phyloP scores from a whole-genome alignment of 495 filamentous ascomycete genomes.

The Delitschia confertaspora region DNA sequence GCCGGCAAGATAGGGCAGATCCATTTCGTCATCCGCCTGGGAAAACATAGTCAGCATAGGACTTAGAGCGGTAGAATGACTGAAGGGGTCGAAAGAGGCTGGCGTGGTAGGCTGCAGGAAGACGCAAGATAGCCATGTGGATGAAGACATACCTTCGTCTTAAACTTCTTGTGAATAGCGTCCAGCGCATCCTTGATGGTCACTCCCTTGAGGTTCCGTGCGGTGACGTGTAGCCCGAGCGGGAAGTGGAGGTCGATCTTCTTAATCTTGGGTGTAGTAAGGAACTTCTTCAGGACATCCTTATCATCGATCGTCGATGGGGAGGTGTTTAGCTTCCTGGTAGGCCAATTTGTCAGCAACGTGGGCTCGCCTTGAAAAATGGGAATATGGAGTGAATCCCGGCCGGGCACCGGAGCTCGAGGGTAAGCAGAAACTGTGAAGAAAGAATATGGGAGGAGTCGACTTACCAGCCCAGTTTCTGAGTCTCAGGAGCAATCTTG shows the following conservation, averaged over 20 bases:
- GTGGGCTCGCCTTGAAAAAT: not conserved
- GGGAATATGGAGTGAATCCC: not conserved
- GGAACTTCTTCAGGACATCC: slow-evolving; percentile 67
- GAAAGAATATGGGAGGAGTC: slow-evolving; percentile 5
- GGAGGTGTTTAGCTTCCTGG: slow-evolving; percentile 85
- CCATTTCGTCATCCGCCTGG: slow-evolving; percentile 82
- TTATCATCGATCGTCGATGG: slow-evolving; percentile 67
- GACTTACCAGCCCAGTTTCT: slow-evolving; percentile 79
- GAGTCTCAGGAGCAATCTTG: slow-evolving; percentile 76
- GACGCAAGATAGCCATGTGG: too few species aligned
- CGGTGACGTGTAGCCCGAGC: slow-evolving; percentile 76
- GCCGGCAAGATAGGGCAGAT: slow-evolving; percentile 71
- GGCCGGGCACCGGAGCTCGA: not conserved
- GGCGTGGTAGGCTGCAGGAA: not conserved
- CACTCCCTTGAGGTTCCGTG: slow-evolving; percentile 82
- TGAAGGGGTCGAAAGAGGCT: slow-evolving; percentile 4
- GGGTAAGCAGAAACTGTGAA: not conserved
- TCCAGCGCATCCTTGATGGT: slow-evolving; percentile 92
- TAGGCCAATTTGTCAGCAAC: slow-evolving; percentile 17
- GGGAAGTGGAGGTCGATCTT: slow-evolving; percentile 88
- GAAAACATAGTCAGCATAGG: slow-evolving; percentile 1
- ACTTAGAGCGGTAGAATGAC: not conserved
- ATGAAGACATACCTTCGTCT: slow-evolving; percentile 66
- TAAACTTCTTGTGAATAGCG: slow-evolving; percentile 87
- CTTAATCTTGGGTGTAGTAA: slow-evolving; percentile 75